These are phyloP conservation scores for Kodamaea laetipori DNA, from an alignment of 805 yeast genomes.

Conservation along the genomic window DNA sequence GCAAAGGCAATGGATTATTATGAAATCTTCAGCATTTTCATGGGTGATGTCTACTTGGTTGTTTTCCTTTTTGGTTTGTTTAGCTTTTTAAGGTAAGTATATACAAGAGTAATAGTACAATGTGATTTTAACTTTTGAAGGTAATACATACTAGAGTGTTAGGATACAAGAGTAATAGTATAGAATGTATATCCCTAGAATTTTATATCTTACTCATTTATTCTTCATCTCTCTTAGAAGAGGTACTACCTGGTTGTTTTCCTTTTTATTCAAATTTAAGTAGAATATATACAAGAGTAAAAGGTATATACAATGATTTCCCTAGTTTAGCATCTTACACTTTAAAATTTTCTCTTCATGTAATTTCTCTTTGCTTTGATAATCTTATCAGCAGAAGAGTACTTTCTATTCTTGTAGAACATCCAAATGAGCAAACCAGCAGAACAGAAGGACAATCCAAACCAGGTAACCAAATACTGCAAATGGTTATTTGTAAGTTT, in stretches of 20 bases:
- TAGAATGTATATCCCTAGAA: too few species aligned
- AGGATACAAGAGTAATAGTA: too few species aligned
- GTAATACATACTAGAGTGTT: too few species aligned
- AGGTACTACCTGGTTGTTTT: too few species aligned
- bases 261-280: too few species aligned
- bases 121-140: too few species aligned
- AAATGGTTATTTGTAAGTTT: slow-evolving; percentile 86
- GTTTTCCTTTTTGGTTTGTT: slow-evolving; percentile 41
- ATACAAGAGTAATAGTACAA: slow-evolving; percentile 7
- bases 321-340: too few species aligned
- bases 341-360: slow-evolving; percentile 28
- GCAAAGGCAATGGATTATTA: slow-evolving; percentile 35
- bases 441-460: slow-evolving; percentile 77
- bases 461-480: slow-evolving; percentile 94
- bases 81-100: slow-evolving; percentile 22
- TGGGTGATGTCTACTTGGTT: slow-evolving; percentile 40
- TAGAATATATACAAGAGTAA: background rate
- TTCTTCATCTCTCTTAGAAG: too few species aligned
- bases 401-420: slow-evolving; percentile 32
- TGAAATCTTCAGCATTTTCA: slow-evolving; percentile 37
- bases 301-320: background rate
- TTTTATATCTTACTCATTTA: too few species aligned
- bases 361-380: slow-evolving; percentile 42
- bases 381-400: slow-evolving; percentile 40
- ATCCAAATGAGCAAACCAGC: slow-evolving; percentile 57